phyloP scores from a whole-genome alignment of 1,139 yeast species.

The Pichia sorboxylosa region DNA sequence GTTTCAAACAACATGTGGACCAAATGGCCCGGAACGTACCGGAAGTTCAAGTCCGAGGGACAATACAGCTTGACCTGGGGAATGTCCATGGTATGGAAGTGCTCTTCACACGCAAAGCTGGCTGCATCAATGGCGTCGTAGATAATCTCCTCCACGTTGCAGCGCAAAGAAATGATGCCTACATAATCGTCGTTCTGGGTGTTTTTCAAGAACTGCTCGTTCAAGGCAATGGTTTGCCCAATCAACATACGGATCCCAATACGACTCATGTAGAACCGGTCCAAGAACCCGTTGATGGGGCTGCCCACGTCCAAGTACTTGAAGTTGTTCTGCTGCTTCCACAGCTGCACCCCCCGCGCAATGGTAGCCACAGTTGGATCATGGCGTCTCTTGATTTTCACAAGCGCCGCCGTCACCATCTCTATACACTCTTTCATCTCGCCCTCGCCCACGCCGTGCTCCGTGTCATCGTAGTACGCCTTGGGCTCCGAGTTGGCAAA shows the following conservation, averaged over 20 bases:
- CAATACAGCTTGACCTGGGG: slow-evolving; percentile 71
- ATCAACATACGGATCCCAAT: slow-evolving; percentile 84
- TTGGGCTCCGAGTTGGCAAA: slow-evolving; percentile 20
- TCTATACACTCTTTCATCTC: slow-evolving; percentile 68
- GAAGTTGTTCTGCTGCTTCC: slow-evolving; percentile 52
- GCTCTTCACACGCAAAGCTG: slow-evolving; percentile 76
- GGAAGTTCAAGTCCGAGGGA: slow-evolving; percentile 56
- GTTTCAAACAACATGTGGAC: slow-evolving; percentile 84
- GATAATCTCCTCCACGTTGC: slow-evolving; percentile 69
- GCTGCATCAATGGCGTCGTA: slow-evolving; percentile 83
- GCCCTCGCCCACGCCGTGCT: slow-evolving; percentile 40
- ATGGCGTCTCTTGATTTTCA: slow-evolving; percentile 68
- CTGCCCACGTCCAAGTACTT: slow-evolving; percentile 46
- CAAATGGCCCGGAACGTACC: slow-evolving; percentile 86
- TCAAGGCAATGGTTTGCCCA: slow-evolving; percentile 79
- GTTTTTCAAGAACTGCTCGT: slow-evolving; percentile 46
- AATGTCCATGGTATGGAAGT: slow-evolving; percentile 72
- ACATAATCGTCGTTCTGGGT: slow-evolving; percentile 43
- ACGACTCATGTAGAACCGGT: slow-evolving; percentile 74
- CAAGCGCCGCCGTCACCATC: slow-evolving; percentile 51
- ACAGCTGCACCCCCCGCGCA: slow-evolving; percentile 86
- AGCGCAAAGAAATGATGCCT: slow-evolving; percentile 74
- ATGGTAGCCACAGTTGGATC: slow-evolving; percentile 91
- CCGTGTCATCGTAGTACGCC: slow-evolving; percentile 53
- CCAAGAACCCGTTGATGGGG: slow-evolving; percentile 65